Percentiles rank a stretch among this genome's conserved stretches.
Conservation (phyloP, 148 eudicot species). For the Fagopyrum esculentum region DNA sequence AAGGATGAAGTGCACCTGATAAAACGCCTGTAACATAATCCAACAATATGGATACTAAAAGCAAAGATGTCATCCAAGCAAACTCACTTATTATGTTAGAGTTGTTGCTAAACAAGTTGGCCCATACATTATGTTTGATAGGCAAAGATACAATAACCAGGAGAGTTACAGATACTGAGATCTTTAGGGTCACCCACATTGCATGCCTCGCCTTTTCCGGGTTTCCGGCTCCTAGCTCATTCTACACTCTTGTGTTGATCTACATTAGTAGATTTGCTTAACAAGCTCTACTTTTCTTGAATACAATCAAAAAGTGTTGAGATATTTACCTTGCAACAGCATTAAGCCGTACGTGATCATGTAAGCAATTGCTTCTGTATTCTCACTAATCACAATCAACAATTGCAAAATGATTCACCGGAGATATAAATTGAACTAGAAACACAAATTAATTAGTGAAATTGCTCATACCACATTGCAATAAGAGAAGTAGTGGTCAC, state of each 20-base stretch:
- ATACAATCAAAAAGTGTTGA: neutral
- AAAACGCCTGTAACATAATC: constrained; percentile 74
- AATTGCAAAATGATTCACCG: neutral
- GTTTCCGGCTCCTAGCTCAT: constrained; percentile 77
- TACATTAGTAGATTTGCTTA: too few relatives aligned
- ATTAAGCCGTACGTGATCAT: constrained; percentile 65
- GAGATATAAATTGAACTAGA: neutral
- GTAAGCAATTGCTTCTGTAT: constrained; percentile 63
- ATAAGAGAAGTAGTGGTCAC: constrained; percentile 61
- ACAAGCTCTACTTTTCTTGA: neutral
- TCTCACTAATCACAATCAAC: constrained; percentile 38
- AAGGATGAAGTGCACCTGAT: constrained; percentile 42
- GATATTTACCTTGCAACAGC: constrained; percentile 59
- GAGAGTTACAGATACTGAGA: constrained; percentile 43
- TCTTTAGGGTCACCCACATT: constrained; percentile 56
- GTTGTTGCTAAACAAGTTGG: constrained; percentile 52
- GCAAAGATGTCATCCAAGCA: constrained; percentile 51
- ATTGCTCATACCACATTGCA: constrained; percentile 59
- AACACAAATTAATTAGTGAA: neutral
- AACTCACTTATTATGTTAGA: constrained; percentile 34
- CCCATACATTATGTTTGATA: constrained; percentile 61
- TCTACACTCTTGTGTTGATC: constrained; percentile 77
- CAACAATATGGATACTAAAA: constrained; percentile 44
- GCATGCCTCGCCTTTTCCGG: constrained; percentile 53
- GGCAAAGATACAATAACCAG: constrained; percentile 38